phyloP scores from a whole-genome alignment of 805 yeast species.

The Cyberlindnera xishuangbannaensis region DNA sequence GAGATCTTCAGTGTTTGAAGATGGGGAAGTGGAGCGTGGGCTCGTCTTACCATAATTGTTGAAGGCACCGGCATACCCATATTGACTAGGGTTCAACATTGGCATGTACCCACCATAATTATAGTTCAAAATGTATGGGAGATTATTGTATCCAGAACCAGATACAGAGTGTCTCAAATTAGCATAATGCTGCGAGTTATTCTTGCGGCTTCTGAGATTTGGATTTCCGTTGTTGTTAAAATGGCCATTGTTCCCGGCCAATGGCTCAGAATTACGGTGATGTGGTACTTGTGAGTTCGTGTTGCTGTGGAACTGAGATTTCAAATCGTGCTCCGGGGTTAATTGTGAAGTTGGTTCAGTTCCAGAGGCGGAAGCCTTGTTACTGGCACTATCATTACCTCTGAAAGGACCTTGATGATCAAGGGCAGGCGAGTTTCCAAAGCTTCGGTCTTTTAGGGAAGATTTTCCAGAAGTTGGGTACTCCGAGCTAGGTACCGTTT shows the following conservation, averaged over 20 bases:
- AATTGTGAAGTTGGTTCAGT: neutral
- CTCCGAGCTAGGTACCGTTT: too few relatives aligned
- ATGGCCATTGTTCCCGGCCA: slow-evolving; percentile 3
- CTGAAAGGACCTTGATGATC: too few relatives aligned
- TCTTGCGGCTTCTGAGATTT: slow-evolving; percentile 15
- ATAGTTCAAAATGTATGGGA: slow-evolving; percentile 13
- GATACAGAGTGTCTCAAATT: slow-evolving; percentile 19
- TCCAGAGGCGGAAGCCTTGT: too few relatives aligned
- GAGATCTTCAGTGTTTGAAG: slow-evolving; percentile 15
- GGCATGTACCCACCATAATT: slow-evolving; percentile 8
- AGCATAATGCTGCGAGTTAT: slow-evolving; percentile 7
- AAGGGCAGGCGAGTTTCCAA: too few relatives aligned
- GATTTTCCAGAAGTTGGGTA: too few relatives aligned
- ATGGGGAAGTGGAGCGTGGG: slow-evolving; percentile 19
- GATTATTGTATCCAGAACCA: slow-evolving; percentile 6
- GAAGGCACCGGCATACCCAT: slow-evolving; percentile 11
- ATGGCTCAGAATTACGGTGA: slow-evolving; percentile 22
- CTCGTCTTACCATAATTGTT: neutral
- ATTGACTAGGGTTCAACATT: slow-evolving; percentile 7
- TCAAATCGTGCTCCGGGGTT: slow-evolving; percentile 1
- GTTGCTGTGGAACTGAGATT: neutral
- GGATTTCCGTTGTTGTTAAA: slow-evolving; percentile 1
- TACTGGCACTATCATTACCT: too few relatives aligned
- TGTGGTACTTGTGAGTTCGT: slow-evolving; percentile 1
- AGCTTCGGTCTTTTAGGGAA: too few relatives aligned